These are phyloP conservation scores for Cryphonectria nitschkei DNA, from an alignment of 2,329 filamentous ascomycete species.

Conservation along the genomic window DNA sequence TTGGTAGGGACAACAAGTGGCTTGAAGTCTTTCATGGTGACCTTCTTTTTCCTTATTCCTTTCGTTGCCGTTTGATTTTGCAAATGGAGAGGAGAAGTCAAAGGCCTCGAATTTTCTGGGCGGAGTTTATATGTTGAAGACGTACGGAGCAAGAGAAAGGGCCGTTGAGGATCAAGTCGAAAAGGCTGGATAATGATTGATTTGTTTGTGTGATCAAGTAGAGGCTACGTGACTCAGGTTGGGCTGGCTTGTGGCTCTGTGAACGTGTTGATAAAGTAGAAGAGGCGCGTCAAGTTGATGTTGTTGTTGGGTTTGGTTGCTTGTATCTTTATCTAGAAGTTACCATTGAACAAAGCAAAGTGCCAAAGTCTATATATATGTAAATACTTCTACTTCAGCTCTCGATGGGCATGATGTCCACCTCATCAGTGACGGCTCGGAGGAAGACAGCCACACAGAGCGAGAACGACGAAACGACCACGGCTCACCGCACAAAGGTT, in stretches of 20 bases:
- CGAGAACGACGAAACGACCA: not conserved
- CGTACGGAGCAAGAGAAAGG: not conserved
- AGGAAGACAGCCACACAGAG: not conserved
- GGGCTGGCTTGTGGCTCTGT: no score
- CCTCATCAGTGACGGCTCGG: not conserved
- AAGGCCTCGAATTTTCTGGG: not conserved
- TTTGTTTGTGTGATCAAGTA: not conserved
- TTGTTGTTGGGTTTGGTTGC: not conserved
- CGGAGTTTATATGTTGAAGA: not conserved
- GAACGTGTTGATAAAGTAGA: not conserved
- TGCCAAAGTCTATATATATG: not conserved
- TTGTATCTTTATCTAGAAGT: no score
- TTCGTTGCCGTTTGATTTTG: no score
- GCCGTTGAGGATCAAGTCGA: not conserved
- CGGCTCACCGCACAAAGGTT: not conserved
- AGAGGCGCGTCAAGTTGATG: not conserved
- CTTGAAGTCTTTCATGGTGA: slow-evolving; percentile 19
- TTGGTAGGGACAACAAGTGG: slow-evolving; percentile 18
- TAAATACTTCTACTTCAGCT: not conserved
- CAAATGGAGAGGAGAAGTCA: no score
- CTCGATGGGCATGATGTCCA: not conserved
- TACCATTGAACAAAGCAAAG: not conserved
- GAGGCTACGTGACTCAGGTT: not conserved
- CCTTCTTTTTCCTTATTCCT: no score
- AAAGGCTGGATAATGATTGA: not conserved